Percentiles rank a stretch among this genome's conserved stretches.
Conservation (phyloP, 306 rosid genomes). For the Sicyos edulis region DNA sequence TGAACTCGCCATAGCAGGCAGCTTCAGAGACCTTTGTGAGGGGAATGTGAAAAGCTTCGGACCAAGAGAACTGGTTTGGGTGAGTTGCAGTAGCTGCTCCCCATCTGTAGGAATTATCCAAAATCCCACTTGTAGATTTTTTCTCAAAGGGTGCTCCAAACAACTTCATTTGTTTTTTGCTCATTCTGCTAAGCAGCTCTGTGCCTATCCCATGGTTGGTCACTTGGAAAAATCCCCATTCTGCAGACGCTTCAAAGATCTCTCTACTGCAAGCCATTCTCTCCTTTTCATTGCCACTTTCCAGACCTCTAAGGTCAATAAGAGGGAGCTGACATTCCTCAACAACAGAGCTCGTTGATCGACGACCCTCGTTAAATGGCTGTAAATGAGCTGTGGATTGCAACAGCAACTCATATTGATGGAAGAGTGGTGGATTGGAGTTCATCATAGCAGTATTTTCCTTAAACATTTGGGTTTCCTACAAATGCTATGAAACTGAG, state of each 20-base stretch:
- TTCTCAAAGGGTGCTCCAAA: slow-evolving; percentile 56
- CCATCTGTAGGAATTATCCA: slow-evolving; percentile 74
- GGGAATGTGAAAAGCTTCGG: slow-evolving; percentile 97
- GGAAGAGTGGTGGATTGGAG: slow-evolving; percentile 67
- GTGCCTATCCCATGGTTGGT: slow-evolving; percentile 68
- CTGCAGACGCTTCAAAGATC: slow-evolving; percentile 62
- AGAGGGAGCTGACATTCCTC: slow-evolving; percentile 66
- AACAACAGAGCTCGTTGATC: slow-evolving; percentile 26
- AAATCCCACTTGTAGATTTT: slow-evolving; percentile 49
- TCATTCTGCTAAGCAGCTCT: slow-evolving; percentile 50
- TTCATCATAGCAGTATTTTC: slow-evolving; percentile 16
- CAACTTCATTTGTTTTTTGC: slow-evolving; percentile 56
- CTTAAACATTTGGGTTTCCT: slow-evolving; percentile 25
- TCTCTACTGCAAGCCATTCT: slow-evolving; percentile 46
- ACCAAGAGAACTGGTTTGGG: slow-evolving; percentile 72
- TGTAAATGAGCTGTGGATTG: slow-evolving; percentile 22
- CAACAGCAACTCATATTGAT: slow-evolving; percentile 47
- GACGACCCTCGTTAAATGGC: slow-evolving; percentile 19
- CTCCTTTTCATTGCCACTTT: slow-evolving; percentile 32
- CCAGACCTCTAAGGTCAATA: slow-evolving; percentile 63
- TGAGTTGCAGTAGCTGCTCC: slow-evolving; percentile 69
- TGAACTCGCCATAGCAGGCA: slow-evolving; percentile 60
- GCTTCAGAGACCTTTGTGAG: slow-evolving; percentile 61
- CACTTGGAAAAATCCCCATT: slow-evolving; percentile 89
- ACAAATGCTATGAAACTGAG: slow-evolving; percentile 22